These are phyloP conservation scores for Beta corolliflora DNA, from an alignment of 179 eudicot species.

Conservation along the genomic window DNA sequence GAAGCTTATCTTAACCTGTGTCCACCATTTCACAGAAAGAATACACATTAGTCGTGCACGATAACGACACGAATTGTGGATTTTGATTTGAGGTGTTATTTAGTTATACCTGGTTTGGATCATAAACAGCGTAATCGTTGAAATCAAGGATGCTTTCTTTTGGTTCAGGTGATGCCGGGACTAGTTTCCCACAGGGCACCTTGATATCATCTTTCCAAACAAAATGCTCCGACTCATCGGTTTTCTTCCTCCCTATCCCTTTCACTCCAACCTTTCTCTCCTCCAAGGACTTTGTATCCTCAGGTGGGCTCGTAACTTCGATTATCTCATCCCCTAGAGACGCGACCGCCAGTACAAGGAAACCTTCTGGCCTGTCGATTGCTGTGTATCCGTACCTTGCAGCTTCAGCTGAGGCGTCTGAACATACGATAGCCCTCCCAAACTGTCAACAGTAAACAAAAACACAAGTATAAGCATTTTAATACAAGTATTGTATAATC, in stretches of 20 bases:
- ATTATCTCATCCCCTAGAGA: constrained; percentile 61
- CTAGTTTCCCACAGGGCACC: constrained; percentile 72
- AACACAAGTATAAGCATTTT: background rate
- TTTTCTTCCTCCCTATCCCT: constrained; percentile 67
- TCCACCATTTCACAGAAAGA: background rate
- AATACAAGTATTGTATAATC: too few species aligned
- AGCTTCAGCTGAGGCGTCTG: constrained; percentile 87
- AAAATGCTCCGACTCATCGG: constrained; percentile 75
- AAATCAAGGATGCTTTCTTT: constrained; percentile 70
- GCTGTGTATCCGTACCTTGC: constrained; percentile 82
- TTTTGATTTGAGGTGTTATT: background rate
- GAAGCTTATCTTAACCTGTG: constrained; percentile 72
- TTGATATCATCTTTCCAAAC: constrained; percentile 79
- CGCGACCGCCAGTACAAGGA: constrained; percentile 70
- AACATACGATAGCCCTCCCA: constrained; percentile 78
- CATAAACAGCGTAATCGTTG: constrained; percentile 83
- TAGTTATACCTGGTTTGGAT: constrained; percentile 60
- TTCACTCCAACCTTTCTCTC: constrained; percentile 59
- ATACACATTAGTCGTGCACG: background rate
- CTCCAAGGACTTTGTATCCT: constrained; percentile 64
- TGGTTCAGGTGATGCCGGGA: constrained; percentile 52
- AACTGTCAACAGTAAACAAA: constrained; percentile 40
- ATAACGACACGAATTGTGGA: background rate
- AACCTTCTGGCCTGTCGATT: constrained; percentile 75
- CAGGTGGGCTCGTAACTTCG: constrained; percentile 53